Base-by-base conservation (phyloP, 2,329 filamentous ascomycete genomes). In the Cadophora sp. region DNA sequence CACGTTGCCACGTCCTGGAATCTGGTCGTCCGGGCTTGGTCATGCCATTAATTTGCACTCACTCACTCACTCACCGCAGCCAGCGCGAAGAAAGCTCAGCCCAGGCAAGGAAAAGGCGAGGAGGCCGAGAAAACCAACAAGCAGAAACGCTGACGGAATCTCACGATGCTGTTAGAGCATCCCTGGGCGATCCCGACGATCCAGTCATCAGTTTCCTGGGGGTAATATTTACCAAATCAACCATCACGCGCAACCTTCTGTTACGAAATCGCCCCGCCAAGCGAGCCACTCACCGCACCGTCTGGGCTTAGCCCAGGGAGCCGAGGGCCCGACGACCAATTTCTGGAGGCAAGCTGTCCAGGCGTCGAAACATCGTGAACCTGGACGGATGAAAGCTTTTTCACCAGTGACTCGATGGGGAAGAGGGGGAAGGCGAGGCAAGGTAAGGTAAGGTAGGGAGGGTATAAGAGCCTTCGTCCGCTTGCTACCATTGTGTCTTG, bases 391-490 rank as follows among this genome's bases (percentile, higher is more conserved):
- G 50, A 50, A 43, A 65, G 39, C 30, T 62, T 68, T 71, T 70
- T 39, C 24, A 56, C 22, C 39, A 50, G 62, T 70, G 68, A 67
- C 68, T 66, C 64, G 22, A 62, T 50, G 48, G 30, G 45, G 56
- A 30, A 53, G 47, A 53, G 47, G 48, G 51, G 48, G 48, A 43
- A 51, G 36, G 56, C 39, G 27, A 30, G 6, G 45, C 45, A 20
- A 48, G n/a, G 45, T 62, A 66, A 30, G 6, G 45, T n/a, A 20
- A 48, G n/a, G 45, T 62, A 66, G 33, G 41, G 22, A 48, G 60
- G 69, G 59, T 74, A 74, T 74, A 74, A 74, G 72, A 73, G 66
- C 50, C 59, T 50, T 39, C 63, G 65, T 45, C 58, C 67, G 53
- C 39, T n/a, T 68, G 62, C 66, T 68, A 56, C 47, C 48, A n/a